Base-by-base conservation (phyloP, 257 asterid genomes). In the Prunella vulgaris region DNA sequence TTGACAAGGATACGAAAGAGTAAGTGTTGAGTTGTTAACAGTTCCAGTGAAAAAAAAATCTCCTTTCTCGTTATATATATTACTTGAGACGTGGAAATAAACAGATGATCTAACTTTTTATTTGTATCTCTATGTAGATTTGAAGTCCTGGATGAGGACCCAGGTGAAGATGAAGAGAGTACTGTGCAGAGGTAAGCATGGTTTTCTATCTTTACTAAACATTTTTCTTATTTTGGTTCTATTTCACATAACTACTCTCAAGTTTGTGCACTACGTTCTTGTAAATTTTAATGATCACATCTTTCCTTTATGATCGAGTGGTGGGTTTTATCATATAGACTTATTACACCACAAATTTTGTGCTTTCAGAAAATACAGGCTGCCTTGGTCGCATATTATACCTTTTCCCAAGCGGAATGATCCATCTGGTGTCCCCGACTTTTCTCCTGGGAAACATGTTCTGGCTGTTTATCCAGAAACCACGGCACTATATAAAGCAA, bases 401-500 rank as follows among this genome's bases (percentile, higher is more conserved):
- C 97, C 96, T 61, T 94, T 94, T 71, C 97, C 99, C 4, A 94
- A 85, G 72, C 77, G 90, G 61, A 85, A 75, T 24, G 97, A 94
- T 64, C 97, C 78, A 75, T 75, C 90, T 5, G 81, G 82, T 14
- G 76, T 82, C 73, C 90, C 83, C 54, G 97, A 94, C 64, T 91
- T 91, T 52, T 88, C 86, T 59, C 90, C 83, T n/a, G 99, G 99
- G 38, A 86, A 76, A 77, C 91, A 89, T 56, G 99, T 94, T 63
- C 79, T 91, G 81, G 99, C 99, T 10, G 96, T 94, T 75, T 91
- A 94, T 79, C 99, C 99, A 18, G 94, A 88, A 75, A 94, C 99
- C 76, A 91, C 97, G 1, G 95, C 99, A 7, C 85, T 94, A 32
- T 94, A 91, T 69, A 94, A 91, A 84, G 99, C 98, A 18, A 94